Evolutionary conservation across 768 basidiomycete species (phyloP).

Genomic region (Udeniomyces megalosporus): DNA sequence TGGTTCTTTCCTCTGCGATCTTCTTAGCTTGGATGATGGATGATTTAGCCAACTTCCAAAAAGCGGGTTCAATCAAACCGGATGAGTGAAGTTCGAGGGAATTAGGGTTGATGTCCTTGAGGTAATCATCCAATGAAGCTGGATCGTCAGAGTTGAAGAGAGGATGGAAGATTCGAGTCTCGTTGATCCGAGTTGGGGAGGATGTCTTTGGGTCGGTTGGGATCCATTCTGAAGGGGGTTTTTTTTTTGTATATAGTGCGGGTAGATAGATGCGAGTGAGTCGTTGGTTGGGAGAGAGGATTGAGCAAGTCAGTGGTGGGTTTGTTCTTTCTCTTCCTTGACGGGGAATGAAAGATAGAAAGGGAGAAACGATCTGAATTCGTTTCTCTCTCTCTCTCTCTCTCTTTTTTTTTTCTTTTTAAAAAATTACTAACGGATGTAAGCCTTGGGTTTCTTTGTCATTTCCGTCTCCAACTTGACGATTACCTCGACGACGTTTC

Average conservation of each 20-base stretch:
- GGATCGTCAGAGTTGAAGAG: constrained; percentile 93
- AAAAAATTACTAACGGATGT: constrained; percentile 10
- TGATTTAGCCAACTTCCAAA: constrained; percentile 64
- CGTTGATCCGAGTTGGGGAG: constrained; percentile 69
- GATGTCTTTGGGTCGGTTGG: constrained; percentile 41
- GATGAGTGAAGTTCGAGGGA: constrained; percentile 64
- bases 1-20: constrained; percentile 39
- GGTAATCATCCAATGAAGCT: constrained; percentile 52
- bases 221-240: constrained; percentile 12
- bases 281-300: no score
- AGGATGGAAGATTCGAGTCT: constrained; percentile 80
- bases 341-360: no score
- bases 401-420: no score
- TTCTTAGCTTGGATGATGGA: constrained; percentile 47
- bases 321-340: no score
- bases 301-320: no score
- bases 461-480: constrained; percentile 38
- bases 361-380: no score
- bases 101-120: constrained; percentile 62
- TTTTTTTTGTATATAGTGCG: no score
- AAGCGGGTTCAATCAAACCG: constrained; percentile 75
- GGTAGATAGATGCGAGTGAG: no score
- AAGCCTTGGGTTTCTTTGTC: constrained; percentile 15
- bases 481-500: constrained; percentile 60
- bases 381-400: no score